Evolutionary conservation across 495 filamentous ascomycete genomes (phyloP).

Genomic region (Astrocystis sublimbata): DNA sequence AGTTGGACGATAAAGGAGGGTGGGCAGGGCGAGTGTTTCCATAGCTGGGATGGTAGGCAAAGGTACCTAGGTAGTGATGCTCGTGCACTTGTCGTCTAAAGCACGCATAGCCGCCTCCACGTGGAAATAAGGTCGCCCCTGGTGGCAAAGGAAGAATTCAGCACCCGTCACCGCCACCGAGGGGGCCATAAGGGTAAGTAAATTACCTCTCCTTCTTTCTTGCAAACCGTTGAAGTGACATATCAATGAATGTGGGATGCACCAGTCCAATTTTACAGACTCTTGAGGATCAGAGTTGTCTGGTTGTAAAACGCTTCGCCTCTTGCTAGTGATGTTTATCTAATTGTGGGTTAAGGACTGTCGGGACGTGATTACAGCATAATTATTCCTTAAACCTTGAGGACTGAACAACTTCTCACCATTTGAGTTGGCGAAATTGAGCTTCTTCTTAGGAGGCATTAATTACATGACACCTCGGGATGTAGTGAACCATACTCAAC

Average conservation of each 20-base stretch:
- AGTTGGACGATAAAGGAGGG: background rate
- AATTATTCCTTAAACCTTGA: no score
- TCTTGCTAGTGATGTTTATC: no score
- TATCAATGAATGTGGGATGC: background rate
- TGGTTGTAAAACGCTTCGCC: no score
- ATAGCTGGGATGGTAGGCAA: background rate
- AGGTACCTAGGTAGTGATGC: background rate
- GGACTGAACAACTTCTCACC: no score
- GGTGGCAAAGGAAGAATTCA: background rate
- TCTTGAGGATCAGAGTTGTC: no score
- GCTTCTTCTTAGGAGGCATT: no score
- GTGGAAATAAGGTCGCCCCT: slow-evolving; percentile 1
- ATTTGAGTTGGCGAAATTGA: no score
- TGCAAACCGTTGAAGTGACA: background rate
- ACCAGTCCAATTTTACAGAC: background rate
- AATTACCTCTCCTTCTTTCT: background rate
- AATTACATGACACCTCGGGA: no score
- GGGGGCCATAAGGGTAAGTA: slow-evolving; percentile 11
- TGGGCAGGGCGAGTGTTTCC: background rate
- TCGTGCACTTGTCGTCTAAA: background rate
- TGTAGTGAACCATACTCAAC: no score
- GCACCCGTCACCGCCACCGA: background rate
- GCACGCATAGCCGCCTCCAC: background rate
- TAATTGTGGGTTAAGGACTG: no score
- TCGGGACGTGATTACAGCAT: no score